Conservation (phyloP, 2,329 filamentous ascomycete genomes). For the Aspergillus vadensis region DNA sequence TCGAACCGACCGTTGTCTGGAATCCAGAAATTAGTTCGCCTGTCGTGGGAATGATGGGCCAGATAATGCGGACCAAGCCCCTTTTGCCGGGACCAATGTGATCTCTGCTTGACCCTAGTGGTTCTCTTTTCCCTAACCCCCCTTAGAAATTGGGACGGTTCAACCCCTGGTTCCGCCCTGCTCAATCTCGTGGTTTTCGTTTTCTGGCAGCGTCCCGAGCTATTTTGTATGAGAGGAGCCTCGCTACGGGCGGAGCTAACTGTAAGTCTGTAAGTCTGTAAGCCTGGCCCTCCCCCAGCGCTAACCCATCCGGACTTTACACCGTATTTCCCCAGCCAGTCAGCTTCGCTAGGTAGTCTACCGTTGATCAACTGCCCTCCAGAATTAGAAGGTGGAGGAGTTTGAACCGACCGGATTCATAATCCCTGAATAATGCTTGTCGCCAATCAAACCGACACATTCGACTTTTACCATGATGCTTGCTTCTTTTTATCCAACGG, state of each 20-base stretch:
- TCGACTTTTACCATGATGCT: not conserved
- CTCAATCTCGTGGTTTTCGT: not conserved
- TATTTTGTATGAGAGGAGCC: not conserved
- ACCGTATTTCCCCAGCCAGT: slow-evolving; percentile 3
- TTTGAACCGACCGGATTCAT: not conserved
- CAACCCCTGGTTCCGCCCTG: slow-evolving; percentile 15
- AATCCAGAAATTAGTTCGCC: not conserved
- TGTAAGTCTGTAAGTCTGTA: not conserved
- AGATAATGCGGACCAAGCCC: not conserved
- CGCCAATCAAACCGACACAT: not conserved
- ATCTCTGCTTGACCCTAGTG: not conserved
- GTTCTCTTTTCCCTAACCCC: no score
- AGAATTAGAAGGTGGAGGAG: not conserved
- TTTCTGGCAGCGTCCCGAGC: slow-evolving; percentile 5
- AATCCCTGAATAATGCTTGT: not conserved
- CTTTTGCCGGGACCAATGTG: not conserved
- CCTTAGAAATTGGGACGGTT: not conserved
- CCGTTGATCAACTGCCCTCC: not conserved
- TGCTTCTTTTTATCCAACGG: not conserved
- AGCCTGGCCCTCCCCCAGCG: not conserved
- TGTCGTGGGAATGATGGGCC: not conserved
- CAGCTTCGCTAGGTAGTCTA: not conserved
- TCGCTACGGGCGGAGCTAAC: slow-evolving; percentile 5
- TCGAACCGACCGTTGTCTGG: slow-evolving; percentile 2
- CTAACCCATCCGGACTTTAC: slow-evolving; percentile 2